phyloP scores from a whole-genome alignment of 169 alveolate species.

The Eimeria sp. region DNA sequence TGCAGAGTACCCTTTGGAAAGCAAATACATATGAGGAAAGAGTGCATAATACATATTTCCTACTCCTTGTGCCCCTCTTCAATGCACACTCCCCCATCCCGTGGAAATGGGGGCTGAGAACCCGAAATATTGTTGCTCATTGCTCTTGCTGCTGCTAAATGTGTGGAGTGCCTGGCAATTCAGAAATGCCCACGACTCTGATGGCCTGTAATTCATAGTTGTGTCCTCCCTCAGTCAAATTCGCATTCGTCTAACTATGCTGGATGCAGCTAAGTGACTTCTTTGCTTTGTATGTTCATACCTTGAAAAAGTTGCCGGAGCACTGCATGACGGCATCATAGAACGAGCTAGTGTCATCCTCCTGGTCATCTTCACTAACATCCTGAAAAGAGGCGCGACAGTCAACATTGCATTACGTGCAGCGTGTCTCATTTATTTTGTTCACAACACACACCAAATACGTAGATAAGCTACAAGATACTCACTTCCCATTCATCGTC shows the following conservation, averaged over 20 bases:
- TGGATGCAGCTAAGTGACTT: not conserved
- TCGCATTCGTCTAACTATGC: not conserved
- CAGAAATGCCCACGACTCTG: not conserved
- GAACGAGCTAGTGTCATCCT: conserved; percentile 54
- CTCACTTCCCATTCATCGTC: conserved; percentile 80
- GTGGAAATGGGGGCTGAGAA: not conserved
- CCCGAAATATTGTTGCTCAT: not conserved
- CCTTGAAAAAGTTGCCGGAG: conserved; percentile 77
- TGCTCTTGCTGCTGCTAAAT: not conserved
- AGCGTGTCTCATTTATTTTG: not conserved
- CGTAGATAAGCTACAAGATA: not conserved
- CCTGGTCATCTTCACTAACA: conserved; percentile 59
- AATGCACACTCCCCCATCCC: not conserved
- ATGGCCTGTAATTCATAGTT: not conserved
- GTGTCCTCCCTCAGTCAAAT: not conserved
- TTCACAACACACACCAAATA: not conserved
- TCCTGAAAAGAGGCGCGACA: conserved; percentile 51
- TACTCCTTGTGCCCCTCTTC: not conserved
- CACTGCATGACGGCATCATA: conserved; percentile 81
- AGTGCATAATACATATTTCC: not conserved
- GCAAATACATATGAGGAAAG: not conserved
- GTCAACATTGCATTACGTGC: not conserved
- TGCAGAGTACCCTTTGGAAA: not conserved
- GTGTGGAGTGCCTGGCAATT: not conserved
- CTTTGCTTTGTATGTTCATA: not conserved